Percentiles rank a stretch among this genome's conserved stretches.
These are phyloP conservation scores for Metrosideros polymorpha DNA, from an alignment of 441 rosid genomes.

Conservation along the genomic window DNA sequence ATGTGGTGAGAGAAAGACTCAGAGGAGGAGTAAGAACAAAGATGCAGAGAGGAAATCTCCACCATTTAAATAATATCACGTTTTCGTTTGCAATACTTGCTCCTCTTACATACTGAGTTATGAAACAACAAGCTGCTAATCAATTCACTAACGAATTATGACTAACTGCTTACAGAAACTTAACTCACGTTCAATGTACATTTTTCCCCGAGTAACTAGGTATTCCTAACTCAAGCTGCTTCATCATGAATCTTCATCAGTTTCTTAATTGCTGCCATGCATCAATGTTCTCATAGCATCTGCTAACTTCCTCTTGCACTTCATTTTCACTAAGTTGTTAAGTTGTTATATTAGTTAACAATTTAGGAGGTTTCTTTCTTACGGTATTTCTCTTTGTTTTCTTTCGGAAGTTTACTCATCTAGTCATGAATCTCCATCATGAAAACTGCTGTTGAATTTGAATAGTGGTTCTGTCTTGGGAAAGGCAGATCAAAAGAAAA, in stretches of 20 bases:
- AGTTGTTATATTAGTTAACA: neutral
- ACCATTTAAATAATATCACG: neutral
- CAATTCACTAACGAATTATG: neutral
- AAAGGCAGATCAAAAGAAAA: neutral
- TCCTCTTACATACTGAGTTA: neutral
- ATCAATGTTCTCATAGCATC: neutral
- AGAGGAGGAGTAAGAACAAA: neutral
- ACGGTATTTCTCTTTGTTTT: neutral
- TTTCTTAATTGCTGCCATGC: neutral
- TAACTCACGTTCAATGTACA: neutral
- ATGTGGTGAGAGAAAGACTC: neutral
- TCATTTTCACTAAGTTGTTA: neutral
- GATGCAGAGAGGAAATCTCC: neutral
- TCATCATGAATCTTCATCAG: neutral
- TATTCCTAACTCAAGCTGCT: neutral
- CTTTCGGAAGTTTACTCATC: neutral
- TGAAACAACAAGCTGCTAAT: neutral
- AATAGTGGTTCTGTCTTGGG: neutral
- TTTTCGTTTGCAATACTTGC: neutral
- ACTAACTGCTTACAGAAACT: neutral
- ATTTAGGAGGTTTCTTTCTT: neutral
- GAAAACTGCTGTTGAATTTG: neutral
- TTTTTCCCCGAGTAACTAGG: neutral
- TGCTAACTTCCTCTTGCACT: neutral
- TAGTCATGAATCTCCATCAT: neutral